Conservation (phyloP, 805 yeast species). For the Hyphopichia homilentoma region DNA sequence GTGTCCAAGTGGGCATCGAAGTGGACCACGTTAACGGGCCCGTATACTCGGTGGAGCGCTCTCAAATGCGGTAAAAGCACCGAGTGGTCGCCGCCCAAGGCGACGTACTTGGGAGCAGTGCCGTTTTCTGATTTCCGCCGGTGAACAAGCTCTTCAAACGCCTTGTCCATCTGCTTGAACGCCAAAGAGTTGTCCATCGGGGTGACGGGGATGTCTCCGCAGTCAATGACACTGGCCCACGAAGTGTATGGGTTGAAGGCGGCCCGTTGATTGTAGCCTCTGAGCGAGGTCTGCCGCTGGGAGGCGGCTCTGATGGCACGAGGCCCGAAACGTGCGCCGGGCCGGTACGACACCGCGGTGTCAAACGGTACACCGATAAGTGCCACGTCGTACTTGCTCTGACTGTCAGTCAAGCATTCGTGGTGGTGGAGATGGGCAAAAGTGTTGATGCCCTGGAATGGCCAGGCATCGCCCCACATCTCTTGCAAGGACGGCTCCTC, state of each 20-base stretch:
- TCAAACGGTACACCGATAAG: conserved; percentile 80
- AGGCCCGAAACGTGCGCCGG: conserved; percentile 86
- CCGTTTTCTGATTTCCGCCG: conserved; percentile 23
- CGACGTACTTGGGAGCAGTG: conserved; percentile 58
- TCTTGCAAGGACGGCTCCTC: conserved; percentile 44
- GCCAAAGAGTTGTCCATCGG: conserved; percentile 58
- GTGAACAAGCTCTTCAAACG: conserved; percentile 53
- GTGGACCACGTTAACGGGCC: conserved; percentile 70
- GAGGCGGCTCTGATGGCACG: conserved; percentile 65
- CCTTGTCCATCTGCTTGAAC: conserved; percentile 50
- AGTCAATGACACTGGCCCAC: conserved; percentile 51
- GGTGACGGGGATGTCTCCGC: conserved; percentile 56
- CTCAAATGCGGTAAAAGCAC: conserved; percentile 70
- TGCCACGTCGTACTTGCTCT: conserved; percentile 59
- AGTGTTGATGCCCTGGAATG: conserved; percentile 61
- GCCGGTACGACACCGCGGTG: conserved; percentile 72
- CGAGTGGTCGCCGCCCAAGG: conserved; percentile 83
- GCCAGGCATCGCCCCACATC: conserved; percentile 75
- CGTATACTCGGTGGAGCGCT: conserved; percentile 57
- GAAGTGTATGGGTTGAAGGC: conserved; percentile 47
- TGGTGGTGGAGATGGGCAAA: conserved; percentile 71
- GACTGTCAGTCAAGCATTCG: conserved; percentile 51
- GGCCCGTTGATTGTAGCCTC: conserved; percentile 71
- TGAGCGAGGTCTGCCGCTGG: conserved; percentile 61
- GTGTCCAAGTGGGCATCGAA: conserved; percentile 87